phyloP scores from a whole-genome alignment of 495 filamentous ascomycete genomes.

The Pyrenopolyporus hunteri region DNA sequence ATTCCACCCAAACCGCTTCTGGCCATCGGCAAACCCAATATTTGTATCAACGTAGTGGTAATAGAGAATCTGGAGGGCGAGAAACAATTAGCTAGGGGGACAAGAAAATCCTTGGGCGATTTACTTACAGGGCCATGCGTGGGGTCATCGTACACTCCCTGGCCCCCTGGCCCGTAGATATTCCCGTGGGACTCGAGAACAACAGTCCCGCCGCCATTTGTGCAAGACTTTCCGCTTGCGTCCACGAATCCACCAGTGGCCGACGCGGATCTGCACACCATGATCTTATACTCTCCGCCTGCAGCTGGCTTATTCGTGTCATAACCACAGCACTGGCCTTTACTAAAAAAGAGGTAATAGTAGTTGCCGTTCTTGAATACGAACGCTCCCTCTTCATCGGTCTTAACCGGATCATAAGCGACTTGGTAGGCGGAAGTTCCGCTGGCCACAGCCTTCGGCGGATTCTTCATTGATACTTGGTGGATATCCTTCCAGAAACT shows the following conservation, averaged over 20 bases:
- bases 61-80: slow-evolving; percentile 60
- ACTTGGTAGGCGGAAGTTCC: slow-evolving; percentile 54
- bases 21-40: slow-evolving; percentile 66
- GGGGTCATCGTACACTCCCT: slow-evolving; percentile 54
- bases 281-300: slow-evolving; percentile 71
- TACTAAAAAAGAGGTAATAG: slow-evolving; percentile 72
- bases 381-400: slow-evolving; percentile 64
- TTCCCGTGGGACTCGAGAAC: slow-evolving; percentile 66
- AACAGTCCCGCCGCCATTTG: slow-evolving; percentile 64
- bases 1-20: slow-evolving; percentile 75
- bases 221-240: slow-evolving; percentile 60
- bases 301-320: slow-evolving; percentile 52
- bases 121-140: slow-evolving; percentile 43
- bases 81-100: neutral
- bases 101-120: slow-evolving; percentile 16
- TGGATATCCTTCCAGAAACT: slow-evolving; percentile 73
- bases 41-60: slow-evolving; percentile 73
- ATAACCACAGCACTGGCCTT: slow-evolving; percentile 67
- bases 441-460: slow-evolving; percentile 35
- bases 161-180: slow-evolving; percentile 75
- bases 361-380: slow-evolving; percentile 61
- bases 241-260: slow-evolving; percentile 67
- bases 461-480: slow-evolving; percentile 62
- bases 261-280: slow-evolving; percentile 62
- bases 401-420: slow-evolving; percentile 59